phyloP scores from a whole-genome alignment of 331 rosid genomes.

The Acacia pycnantha region DNA sequence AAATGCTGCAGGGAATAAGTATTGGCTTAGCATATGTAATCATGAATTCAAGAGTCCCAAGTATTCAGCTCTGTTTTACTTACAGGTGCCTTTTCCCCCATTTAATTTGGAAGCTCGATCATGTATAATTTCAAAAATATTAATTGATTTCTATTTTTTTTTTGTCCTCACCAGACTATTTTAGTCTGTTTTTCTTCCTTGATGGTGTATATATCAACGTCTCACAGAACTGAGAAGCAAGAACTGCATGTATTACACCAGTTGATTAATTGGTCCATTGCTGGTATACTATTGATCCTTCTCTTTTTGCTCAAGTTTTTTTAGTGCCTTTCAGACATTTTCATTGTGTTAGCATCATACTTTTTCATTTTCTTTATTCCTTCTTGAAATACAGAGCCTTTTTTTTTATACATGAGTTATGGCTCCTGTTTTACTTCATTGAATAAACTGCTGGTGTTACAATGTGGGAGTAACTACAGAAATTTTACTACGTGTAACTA shows the following conservation, averaged over 20 bases:
- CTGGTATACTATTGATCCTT: slow-evolving; percentile 57
- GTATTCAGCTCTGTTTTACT: slow-evolving; percentile 59
- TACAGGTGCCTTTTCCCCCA: slow-evolving; percentile 54
- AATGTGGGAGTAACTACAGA: not conserved
- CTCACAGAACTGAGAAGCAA: slow-evolving; percentile 70
- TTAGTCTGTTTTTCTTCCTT: slow-evolving; percentile 74
- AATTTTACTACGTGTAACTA: not conserved
- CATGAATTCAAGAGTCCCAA: slow-evolving; percentile 43
- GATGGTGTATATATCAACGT: slow-evolving; percentile 80
- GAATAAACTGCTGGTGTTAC: not conserved
- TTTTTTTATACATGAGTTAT: not conserved
- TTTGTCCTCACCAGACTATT: slow-evolving; percentile 45
- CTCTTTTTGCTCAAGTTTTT: not conserved
- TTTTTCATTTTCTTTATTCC: not conserved
- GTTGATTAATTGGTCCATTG: slow-evolving; percentile 68
- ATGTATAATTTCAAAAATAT: slow-evolving; percentile 6
- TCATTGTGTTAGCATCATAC: not conserved
- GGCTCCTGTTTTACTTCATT: not conserved
- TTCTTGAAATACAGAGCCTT: not conserved
- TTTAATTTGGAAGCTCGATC: slow-evolving; percentile 27
- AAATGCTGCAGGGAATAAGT: slow-evolving; percentile 55
- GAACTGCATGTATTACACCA: slow-evolving; percentile 72
- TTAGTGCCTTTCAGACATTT: not conserved
- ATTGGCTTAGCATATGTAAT: slow-evolving; percentile 66
- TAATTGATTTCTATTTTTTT: slow-evolving; percentile 18